Evolutionary conservation across 257 asterid species (phyloP).

Genomic region (Salvia splendens): DNA sequence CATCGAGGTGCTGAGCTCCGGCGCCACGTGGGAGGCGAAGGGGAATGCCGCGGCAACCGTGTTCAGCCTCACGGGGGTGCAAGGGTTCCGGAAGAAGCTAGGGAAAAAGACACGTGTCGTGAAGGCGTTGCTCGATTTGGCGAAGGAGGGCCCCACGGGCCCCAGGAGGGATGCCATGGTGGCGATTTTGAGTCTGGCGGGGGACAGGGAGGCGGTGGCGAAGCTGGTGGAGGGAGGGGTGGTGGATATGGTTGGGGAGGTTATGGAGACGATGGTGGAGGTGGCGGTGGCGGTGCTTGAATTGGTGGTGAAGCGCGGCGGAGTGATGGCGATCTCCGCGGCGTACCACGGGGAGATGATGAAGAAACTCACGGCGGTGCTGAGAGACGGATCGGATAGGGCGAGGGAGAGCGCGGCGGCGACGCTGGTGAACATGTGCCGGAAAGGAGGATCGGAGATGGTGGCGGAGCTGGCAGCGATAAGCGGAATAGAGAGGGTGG

Average conservation of each 20-base stretch:
- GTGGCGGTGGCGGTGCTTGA: conserved; percentile 78
- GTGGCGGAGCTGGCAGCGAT: conserved; percentile 64
- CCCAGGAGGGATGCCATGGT: conserved; percentile 76
- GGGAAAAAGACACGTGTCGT: conserved; percentile 64
- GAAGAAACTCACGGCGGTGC: conserved; percentile 40
- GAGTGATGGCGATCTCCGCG: conserved; percentile 59
- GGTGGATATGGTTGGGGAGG: conserved; percentile 61
- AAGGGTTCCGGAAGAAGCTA: conserved; percentile 57
- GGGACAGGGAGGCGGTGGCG: conserved; percentile 69
- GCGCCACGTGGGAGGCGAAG: conserved; percentile 90
- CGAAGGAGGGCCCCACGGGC: conserved; percentile 55
- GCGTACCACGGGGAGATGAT: conserved; percentile 49
- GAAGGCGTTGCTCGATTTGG: conserved; percentile 65
- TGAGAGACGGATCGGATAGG: conserved; percentile 73
- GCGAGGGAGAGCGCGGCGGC: conserved; percentile 76
- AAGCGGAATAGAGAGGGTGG: conserved; percentile 64
- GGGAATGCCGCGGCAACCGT: conserved; percentile 92
- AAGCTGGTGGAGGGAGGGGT: conserved; percentile 74
- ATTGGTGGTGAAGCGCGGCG: conserved; percentile 80
- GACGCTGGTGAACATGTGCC: conserved; percentile 65
- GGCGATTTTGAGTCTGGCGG: conserved; percentile 75
- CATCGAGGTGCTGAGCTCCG: conserved; percentile 71
- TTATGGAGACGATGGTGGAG: conserved; percentile 59
- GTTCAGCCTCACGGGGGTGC: conserved; percentile 66
- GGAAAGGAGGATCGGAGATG: conserved; percentile 83